Evolutionary conservation across 805 yeast species (phyloP).

Genomic region (Brettanomyces anomalus): DNA sequence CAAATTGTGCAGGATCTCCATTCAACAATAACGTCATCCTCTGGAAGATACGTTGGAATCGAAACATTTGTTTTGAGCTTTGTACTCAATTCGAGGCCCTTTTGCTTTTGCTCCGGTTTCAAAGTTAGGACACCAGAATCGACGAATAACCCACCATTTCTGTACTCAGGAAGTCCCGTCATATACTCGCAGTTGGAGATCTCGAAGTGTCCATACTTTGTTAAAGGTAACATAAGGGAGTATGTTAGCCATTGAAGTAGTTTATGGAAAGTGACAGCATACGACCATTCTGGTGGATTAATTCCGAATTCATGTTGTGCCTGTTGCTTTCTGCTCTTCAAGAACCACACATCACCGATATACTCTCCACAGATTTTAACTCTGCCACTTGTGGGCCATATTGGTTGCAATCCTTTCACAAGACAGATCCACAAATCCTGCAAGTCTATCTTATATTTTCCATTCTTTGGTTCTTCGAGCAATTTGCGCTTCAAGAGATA

Average conservation of each 20-base stretch:
- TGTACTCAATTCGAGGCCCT: constrained; percentile 30
- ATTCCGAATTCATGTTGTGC: constrained; percentile 13
- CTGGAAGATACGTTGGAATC: constrained; percentile 44
- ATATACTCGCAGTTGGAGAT: constrained; percentile 31
- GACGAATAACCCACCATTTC: constrained; percentile 57
- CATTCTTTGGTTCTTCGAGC: constrained; percentile 11
- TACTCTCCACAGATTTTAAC: constrained; percentile 39
- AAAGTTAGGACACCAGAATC: constrained; percentile 44
- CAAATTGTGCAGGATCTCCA: constrained; percentile 60
- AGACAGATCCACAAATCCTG: constrained; percentile 43
- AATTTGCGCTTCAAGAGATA: constrained; percentile 26
- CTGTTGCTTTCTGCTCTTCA: constrained; percentile 24
- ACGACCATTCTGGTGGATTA: constrained; percentile 26
- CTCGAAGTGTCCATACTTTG: constrained; percentile 33
- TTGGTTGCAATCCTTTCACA: constrained; percentile 46
- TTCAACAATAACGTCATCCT: constrained; percentile 54
- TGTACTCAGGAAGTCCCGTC: constrained; percentile 53
- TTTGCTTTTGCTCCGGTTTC: constrained; percentile 30
- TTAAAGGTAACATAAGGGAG: constrained; percentile 47
- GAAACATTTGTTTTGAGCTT: constrained; percentile 19
- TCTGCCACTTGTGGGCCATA: constrained; percentile 55
- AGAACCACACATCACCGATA: constrained; percentile 57
- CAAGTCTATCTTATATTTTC: constrained; percentile 29
- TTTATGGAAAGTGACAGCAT: constrained; percentile 54
- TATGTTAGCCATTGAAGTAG: constrained; percentile 62